Conservation (phyloP, 768 basidiomycete genomes). For the Boletus coccyginus region DNA sequence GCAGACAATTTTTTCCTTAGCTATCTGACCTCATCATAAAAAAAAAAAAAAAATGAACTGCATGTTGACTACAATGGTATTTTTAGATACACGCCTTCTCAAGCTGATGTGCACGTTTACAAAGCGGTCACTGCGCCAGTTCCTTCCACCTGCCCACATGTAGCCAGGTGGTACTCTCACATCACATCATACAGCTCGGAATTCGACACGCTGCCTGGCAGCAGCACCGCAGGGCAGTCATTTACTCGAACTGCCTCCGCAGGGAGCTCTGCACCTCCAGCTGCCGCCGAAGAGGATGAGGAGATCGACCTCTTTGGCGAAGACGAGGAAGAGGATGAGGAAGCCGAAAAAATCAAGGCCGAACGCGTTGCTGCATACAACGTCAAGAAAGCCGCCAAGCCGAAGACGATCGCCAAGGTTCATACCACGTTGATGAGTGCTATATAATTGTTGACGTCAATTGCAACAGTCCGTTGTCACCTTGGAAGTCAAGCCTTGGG, state of each 20-base stretch:
- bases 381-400: slow-evolving; percentile 88
- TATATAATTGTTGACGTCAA: slow-evolving; percentile 11
- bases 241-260: slow-evolving; percentile 53
- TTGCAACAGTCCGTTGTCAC: slow-evolving; percentile 91
- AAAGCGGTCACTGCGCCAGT: slow-evolving; percentile 72
- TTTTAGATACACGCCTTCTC: slow-evolving; percentile 82
- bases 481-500: slow-evolving; percentile 98
- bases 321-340: slow-evolving; percentile 78
- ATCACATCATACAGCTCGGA: slow-evolving; percentile 84
- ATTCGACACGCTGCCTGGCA: slow-evolving; percentile 75
- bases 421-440: slow-evolving; percentile 13
- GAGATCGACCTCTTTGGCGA: slow-evolving; percentile 90
- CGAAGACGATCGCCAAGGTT: slow-evolving; percentile 87
- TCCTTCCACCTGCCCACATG: slow-evolving; percentile 64
- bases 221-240: slow-evolving; percentile 75
- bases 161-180: slow-evolving; percentile 91
- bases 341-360: slow-evolving; percentile 84
- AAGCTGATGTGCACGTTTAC: slow-evolving; percentile 92
- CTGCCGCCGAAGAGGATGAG: slow-evolving; percentile 50
- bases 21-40: slow-evolving; percentile 55
- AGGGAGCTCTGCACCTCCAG: slow-evolving; percentile 45
- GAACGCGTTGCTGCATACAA: slow-evolving; percentile 93
- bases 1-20: slow-evolving; percentile 72
- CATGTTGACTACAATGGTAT: slow-evolving; percentile 8
- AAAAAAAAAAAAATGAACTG: neutral